Percentiles rank a stretch among this genome's conserved stretches.
Conservation (phyloP, 2,329 filamentous ascomycete genomes). For the Eutypa lata region DNA sequence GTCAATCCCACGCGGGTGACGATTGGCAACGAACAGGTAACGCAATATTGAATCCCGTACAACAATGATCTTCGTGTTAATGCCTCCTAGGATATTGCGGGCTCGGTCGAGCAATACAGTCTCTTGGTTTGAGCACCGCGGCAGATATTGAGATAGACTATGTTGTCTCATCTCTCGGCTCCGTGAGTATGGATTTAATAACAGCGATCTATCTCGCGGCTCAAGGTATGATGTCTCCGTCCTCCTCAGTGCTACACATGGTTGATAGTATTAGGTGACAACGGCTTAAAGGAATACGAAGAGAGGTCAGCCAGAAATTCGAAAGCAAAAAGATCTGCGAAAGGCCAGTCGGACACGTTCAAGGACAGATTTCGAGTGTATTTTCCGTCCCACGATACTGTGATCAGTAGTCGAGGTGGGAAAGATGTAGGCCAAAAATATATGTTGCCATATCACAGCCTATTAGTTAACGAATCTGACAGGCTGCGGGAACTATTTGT, state of each 20-base stretch:
- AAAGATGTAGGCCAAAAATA: constrained; percentile 41
- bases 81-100: constrained; percentile 65
- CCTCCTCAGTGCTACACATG: constrained; percentile 3
- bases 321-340: constrained; percentile 26
- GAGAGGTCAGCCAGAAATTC: constrained; percentile 31
- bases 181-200: constrained; percentile 67
- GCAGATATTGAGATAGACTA: constrained; percentile 67
- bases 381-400: constrained; percentile 74
- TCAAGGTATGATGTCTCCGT: constrained; percentile 40
- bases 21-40: constrained; percentile 41
- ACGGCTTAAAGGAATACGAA: constrained; percentile 44
- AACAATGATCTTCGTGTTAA: constrained; percentile 6
- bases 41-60: constrained; percentile 3
- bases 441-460: not conserved
- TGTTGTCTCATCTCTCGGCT: constrained; percentile 77
- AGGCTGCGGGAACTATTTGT: constrained; percentile 80
- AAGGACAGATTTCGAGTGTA: constrained; percentile 66
- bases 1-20: constrained; percentile 52
- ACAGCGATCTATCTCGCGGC: constrained; percentile 51
- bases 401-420: constrained; percentile 62
- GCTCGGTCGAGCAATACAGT: constrained; percentile 63
- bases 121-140: constrained; percentile 58
- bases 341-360: constrained; percentile 18
- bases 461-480: not conserved
- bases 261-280: constrained; percentile 30